phyloP scores from a whole-genome alignment of 169 alveolate genomes.

The Toxoplasma gondii region DNA sequence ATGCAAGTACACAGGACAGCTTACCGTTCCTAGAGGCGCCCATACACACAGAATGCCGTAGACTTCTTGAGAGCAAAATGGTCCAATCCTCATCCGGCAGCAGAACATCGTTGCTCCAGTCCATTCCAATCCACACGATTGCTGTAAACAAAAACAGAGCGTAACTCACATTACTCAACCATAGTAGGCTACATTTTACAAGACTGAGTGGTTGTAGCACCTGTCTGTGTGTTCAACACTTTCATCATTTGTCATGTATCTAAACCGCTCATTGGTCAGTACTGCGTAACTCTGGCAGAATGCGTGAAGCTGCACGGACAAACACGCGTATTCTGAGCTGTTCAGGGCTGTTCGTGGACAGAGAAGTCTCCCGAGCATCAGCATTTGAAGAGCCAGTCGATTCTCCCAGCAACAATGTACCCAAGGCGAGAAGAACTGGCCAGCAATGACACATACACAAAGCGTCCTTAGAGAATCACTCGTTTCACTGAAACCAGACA shows the following conservation, averaged over 20 bases:
- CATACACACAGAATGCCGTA: conserved; percentile 30
- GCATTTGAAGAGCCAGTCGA: too few relatives aligned
- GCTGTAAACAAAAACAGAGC: neutral
- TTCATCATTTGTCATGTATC: neutral
- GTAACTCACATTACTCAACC: neutral
- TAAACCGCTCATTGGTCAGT: too few relatives aligned
- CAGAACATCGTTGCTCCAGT: conserved; percentile 42
- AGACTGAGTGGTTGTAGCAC: neutral
- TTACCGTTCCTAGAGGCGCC: conserved; percentile 32
- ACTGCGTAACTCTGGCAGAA: too few relatives aligned
- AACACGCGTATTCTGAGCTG: too few relatives aligned
- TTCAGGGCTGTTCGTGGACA: too few relatives aligned
- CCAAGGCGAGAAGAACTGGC: too few relatives aligned
- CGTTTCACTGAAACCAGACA: too few relatives aligned
- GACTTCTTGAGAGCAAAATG: conserved; percentile 24
- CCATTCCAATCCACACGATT: conserved; percentile 51
- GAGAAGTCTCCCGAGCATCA: too few relatives aligned
- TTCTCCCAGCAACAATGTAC: too few relatives aligned
- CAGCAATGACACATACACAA: too few relatives aligned
- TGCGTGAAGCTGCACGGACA: too few relatives aligned
- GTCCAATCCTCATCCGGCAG: conserved; percentile 47
- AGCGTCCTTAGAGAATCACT: too few relatives aligned
- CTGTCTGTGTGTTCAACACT: neutral
- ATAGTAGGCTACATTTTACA: neutral
- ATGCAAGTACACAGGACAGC: neutral